Base-by-base conservation (phyloP, 495 filamentous ascomycete genomes). In the Hypoxylon cercidicola region DNA sequence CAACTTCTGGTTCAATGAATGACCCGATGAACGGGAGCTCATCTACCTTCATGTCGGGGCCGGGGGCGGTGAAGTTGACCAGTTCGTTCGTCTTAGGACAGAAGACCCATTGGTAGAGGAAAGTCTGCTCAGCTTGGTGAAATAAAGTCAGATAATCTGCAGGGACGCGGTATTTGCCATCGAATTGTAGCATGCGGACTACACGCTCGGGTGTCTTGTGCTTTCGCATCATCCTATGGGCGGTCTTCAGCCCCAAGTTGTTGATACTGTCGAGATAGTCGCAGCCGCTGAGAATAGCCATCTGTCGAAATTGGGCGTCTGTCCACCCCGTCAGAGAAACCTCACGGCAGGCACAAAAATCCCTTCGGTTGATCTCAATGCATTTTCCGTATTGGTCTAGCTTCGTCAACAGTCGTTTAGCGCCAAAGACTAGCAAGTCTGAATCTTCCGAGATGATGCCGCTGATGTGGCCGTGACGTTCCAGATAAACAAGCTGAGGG, bases 231-330 rank as follows among this genome's bases (percentile, higher is more conserved):
- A 95, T 83, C 30, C 93, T 85, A 70, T 99, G 89, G 1, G 96
- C 96, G 19, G 93, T 97, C 76, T 97, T 97, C 45, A 99, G 74
- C 3, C 96, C 96, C 83, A 99, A 86, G 45, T 88, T 89, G 39
- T 84, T 86, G 60, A 98, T 91, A 65, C 87, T 89, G 5, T 88
- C 81, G 48, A 98, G 83, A 75, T 99, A 99, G 73, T 99, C 96
- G 75, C 96, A 99, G n/a, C 96, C 96, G 73, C 93, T 97, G 18
- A 99, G 72, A 52, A 99, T 98, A 49, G 93, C 93, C 96, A 99
- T 99, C 18, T 83, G 88, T 46, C 96, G 84, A 68, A 99, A 99
- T 55, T 97, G 91, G 6, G 79, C 81, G 75, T 97, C 92, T 2
- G 90, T 89, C 94, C 95, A 99, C 12, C 93, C 94, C 11, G 91